phyloP scores from a whole-genome alignment of 768 basidiomycete species.

The Russula griseocarnosa region DNA sequence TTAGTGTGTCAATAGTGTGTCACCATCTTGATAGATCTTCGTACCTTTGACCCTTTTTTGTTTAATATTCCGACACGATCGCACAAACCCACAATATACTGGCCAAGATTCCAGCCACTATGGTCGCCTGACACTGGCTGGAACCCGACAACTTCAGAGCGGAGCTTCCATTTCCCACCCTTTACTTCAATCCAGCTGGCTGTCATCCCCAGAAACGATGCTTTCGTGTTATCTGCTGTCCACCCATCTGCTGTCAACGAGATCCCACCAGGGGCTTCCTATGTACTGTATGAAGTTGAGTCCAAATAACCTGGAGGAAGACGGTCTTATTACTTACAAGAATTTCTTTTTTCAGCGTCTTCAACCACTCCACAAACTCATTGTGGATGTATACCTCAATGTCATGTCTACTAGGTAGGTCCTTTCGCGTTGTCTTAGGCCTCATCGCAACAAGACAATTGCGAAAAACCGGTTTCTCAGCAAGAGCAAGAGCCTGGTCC shows the following conservation, averaged over 20 bases:
- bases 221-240: not conserved
- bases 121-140: not conserved
- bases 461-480: not conserved
- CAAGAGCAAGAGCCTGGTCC: not conserved
- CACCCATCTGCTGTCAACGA: too few relatives aligned
- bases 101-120: constrained; percentile 6
- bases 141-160: not conserved
- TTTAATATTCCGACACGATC: not conserved
- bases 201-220: not conserved
- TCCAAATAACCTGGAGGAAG: not conserved
- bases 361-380: not conserved
- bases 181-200: constrained; percentile 4
- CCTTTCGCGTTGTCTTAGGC: too few relatives aligned
- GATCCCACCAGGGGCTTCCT: not conserved
- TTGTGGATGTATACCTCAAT: constrained; percentile 2
- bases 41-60: not conserved
- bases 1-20: not conserved
- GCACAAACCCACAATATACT: not conserved
- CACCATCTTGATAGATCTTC: not conserved
- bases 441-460: too few relatives aligned
- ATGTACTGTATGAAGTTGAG: not conserved
- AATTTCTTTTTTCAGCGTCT: not conserved
- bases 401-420: not conserved
- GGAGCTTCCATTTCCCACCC: not conserved
- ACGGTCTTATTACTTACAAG: not conserved